These are phyloP conservation scores for Fusarium oxysporum DNA, from an alignment of 2,329 filamentous ascomycete species.

Conservation along the genomic window DNA sequence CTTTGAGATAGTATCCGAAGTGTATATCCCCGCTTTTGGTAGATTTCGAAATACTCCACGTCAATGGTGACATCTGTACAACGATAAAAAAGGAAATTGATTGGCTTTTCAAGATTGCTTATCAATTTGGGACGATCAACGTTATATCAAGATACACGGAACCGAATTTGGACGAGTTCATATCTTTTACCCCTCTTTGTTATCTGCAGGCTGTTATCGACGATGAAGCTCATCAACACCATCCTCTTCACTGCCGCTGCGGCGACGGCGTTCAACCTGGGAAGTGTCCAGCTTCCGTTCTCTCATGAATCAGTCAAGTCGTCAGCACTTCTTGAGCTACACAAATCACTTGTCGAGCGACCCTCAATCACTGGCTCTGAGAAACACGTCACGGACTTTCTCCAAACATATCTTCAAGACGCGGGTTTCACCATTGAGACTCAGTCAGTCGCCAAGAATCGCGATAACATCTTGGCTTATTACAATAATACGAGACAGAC, in stretches of 20 bases:
- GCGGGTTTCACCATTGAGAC: background rate
- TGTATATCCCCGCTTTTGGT: background rate
- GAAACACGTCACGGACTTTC: background rate
- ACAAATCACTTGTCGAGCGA: background rate
- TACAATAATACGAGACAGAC: background rate
- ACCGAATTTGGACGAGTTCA: background rate
- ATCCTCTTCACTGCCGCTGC: background rate
- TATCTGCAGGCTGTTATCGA: background rate
- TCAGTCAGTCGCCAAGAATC: background rate
- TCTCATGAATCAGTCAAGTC: rapidly evolving
- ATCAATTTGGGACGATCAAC: background rate
- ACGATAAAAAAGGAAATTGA: background rate
- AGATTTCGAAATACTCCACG: background rate
- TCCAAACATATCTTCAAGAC: background rate
- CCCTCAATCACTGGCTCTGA: constrained; percentile 1
- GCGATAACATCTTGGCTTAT: constrained; percentile 3
- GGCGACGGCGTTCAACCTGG: background rate
- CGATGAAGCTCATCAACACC: background rate
- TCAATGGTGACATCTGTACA: background rate
- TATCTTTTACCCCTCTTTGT: background rate
- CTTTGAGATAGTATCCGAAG: background rate
- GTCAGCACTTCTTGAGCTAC: background rate
- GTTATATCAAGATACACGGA: background rate
- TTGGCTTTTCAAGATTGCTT: background rate
- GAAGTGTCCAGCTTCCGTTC: background rate